phyloP scores from a whole-genome alignment of 352 stramenopile species.

The Peronospora destructor region DNA sequence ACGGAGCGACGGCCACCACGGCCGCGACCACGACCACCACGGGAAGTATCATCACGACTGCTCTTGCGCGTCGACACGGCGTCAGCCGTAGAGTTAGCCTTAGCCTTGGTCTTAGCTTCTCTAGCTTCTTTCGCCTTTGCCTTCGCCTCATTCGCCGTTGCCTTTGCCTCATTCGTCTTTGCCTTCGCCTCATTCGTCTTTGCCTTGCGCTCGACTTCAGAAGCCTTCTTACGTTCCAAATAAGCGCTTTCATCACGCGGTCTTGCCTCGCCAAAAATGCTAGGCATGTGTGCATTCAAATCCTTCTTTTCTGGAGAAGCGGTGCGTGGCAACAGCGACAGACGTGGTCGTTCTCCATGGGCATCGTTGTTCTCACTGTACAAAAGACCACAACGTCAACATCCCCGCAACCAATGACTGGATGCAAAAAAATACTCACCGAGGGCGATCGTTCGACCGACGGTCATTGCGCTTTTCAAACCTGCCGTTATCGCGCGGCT shows the following conservation, averaged over 20 bases:
- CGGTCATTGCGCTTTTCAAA: constrained; percentile 52
- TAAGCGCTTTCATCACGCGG: constrained; percentile 37
- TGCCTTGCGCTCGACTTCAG: constrained; percentile 25
- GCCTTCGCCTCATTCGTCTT: constrained; percentile 28
- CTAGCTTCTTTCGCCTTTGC: constrained; percentile 24
- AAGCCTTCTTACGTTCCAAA: constrained; percentile 28
- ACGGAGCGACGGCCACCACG: constrained; percentile 29
- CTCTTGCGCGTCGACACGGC: constrained; percentile 9
- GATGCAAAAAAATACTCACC: constrained; percentile 19
- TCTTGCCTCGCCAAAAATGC: constrained; percentile 83
- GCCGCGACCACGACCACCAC: constrained; percentile 32
- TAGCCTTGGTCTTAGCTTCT: constrained; percentile 10
- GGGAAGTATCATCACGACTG: constrained; percentile 22
- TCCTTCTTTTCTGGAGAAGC: constrained; percentile 35
- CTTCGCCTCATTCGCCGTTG: constrained; percentile 27
- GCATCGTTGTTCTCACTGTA: constrained; percentile 22
- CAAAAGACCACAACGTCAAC: constrained; percentile 6
- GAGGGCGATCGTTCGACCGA: constrained; percentile 23
- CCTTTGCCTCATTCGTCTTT: constrained; percentile 28
- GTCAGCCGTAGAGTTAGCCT: constrained; percentile 12
- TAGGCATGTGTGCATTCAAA: constrained; percentile 37
- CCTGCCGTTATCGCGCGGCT: constrained; percentile 42
- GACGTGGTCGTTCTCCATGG: constrained; percentile 45
- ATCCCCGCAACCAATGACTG: not conserved
- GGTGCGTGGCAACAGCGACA: constrained; percentile 55